Percentiles rank a stretch among this genome's conserved stretches.
phyloP scores from a whole-genome alignment of 768 basidiomycete species.

The Collybia mongolica region DNA sequence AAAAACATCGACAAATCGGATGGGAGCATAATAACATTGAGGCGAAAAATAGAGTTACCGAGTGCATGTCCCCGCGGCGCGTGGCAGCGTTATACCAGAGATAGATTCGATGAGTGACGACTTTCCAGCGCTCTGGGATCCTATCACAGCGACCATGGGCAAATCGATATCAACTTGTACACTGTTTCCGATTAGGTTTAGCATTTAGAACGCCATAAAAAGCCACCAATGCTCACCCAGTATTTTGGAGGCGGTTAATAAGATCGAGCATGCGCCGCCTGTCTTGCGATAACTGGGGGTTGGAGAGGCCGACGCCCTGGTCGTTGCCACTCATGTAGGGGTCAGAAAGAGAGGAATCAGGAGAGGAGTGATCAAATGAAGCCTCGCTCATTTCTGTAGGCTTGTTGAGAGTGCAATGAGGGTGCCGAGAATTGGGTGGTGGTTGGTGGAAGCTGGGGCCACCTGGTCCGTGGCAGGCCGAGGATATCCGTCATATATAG shows the following conservation, averaged over 20 bases:
- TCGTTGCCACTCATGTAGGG: no score
- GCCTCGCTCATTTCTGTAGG: no score
- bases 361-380: no score
- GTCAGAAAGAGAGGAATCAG: no score
- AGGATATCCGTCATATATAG: no score
- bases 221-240: conserved; percentile 38
- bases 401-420: no score
- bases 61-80: conserved; percentile 75
- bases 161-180: conserved; percentile 71
- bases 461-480: no score
- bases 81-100: conserved; percentile 67
- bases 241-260: conserved; percentile 51
- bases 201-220: not conserved
- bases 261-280: conserved; percentile 52
- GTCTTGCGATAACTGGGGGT: conserved; percentile 29
- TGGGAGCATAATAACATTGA: not conserved
- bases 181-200: conserved; percentile 28
- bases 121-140: conserved; percentile 73
- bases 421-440: no score
- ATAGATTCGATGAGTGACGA: conserved; percentile 79
- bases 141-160: conserved; percentile 72
- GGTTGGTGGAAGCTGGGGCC: no score
- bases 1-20: not conserved
- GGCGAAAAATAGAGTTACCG: conserved; percentile 37
- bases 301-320: conserved; percentile 46